Base-by-base conservation (phyloP, 768 basidiomycete species). In the Phylloporus sp. region DNA sequence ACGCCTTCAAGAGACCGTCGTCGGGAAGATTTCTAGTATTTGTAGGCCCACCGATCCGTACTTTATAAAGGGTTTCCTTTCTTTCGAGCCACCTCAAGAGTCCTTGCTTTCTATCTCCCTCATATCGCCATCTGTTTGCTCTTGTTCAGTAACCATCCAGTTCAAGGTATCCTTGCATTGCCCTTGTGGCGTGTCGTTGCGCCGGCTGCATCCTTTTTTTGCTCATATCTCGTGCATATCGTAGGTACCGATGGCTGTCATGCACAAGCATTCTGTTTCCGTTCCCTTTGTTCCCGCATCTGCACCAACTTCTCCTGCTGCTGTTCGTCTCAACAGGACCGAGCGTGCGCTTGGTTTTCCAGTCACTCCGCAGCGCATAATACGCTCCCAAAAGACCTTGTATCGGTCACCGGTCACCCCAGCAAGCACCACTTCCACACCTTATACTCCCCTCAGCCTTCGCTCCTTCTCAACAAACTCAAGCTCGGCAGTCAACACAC, bases 371-470 rank as follows among this genome's bases (percentile, higher is more conserved):
- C 85, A 86, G 67, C 80, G 85, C 58, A 70, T 76, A 63, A 66
- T 76, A 48, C 76, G 77, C 47, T 59, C 72, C 52, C 67, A 67
- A 59, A 76, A 77, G 46, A 62, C 70, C 59, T 70, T 76, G 7
- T 67, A 68, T 70, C 77, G 73, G 67, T 84, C 84, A 55, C 84
- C 85, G 18, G 66, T 76, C 46, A 84, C 84, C 13, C 84, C 85
- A 22, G 75, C 76, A 47, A 84, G 74, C 47, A 69, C 68, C 16
- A 46, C 62, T 38, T 77, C 76, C 20, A 73, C 84, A 18, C 84
- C 85, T 8, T 86, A 85, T 67, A 86, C 85, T 4, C 85, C 86
- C 27, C 74, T 84, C 61, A 86, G 84, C 61, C 74, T 85, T 38
- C 80, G 81, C 56, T 88, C 85, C 6, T 76, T 79, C 55, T 72